Evolutionary conservation across 306 rosid species (phyloP).

Genomic region (Cucurbita ficifolia): DNA sequence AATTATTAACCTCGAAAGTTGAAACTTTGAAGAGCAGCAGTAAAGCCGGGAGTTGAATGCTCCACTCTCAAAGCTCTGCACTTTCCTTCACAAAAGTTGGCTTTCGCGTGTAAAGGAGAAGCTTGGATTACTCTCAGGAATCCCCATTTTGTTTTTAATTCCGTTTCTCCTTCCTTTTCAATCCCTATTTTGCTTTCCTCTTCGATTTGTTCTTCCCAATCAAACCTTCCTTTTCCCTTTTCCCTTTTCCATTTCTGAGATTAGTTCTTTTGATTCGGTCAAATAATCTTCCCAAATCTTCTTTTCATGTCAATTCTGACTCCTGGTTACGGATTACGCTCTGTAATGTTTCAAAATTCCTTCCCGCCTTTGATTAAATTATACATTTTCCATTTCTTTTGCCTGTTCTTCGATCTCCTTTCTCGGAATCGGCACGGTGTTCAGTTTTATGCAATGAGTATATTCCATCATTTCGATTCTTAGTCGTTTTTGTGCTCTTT

Average conservation of each 20-base stretch:
- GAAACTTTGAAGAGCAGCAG: not conserved
- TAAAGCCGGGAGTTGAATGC: not conserved
- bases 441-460: slow-evolving; percentile 5
- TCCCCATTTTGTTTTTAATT: slow-evolving; percentile 23
- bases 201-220: not conserved
- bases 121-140: slow-evolving; percentile 13
- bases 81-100: not conserved
- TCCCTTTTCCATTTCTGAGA: not conserved
- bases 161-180: not conserved
- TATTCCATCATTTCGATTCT: not conserved
- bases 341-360: not conserved
- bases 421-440: not conserved
- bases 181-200: not conserved
- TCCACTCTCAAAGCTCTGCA: not conserved
- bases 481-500: not conserved
- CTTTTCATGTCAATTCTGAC: not conserved
- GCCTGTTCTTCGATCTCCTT: not conserved
- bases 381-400: not conserved
- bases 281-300: not conserved
- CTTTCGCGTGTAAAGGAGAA: not conserved
- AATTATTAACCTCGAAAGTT: no score
- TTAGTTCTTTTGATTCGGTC: not conserved
- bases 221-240: not conserved
- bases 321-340: not conserved
- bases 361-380: slow-evolving; percentile 13